Evolutionary conservation across 2,329 filamentous ascomycete species (phyloP).

Genomic region (Tolypocladium ophioglossoides): DNA sequence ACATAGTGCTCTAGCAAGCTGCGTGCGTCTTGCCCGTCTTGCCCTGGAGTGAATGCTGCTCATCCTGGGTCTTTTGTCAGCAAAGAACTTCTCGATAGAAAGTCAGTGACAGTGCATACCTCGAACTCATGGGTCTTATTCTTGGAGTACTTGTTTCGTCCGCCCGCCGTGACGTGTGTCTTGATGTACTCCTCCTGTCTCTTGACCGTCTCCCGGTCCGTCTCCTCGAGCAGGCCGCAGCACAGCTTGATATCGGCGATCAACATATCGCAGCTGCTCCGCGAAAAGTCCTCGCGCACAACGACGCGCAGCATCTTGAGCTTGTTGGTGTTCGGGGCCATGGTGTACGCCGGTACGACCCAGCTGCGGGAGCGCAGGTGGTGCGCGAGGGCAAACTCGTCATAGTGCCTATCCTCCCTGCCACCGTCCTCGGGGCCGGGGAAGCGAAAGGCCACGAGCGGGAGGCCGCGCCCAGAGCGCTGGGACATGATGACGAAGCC

Average conservation of each 20-base stretch:
- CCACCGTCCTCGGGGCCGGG: conserved; percentile 37
- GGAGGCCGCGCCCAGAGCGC: conserved; percentile 65
- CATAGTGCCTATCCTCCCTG: conserved; percentile 48
- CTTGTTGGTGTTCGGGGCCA: conserved; percentile 76
- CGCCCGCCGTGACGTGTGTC: conserved; percentile 41
- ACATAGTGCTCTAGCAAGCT: conserved; percentile 51
- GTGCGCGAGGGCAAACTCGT: conserved; percentile 74
- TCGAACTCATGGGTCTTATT: conserved; percentile 30
- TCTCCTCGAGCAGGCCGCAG: conserved; percentile 56
- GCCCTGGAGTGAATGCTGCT: conserved; percentile 80
- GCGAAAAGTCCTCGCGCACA: conserved; percentile 84
- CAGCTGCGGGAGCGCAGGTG: conserved; percentile 79
- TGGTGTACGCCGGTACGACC: conserved; percentile 94
- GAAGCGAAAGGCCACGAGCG: conserved; percentile 82
- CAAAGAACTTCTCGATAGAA: neutral
- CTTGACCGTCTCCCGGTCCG: conserved; percentile 63
- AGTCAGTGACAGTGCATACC: conserved; percentile 22
- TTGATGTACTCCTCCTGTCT: conserved; percentile 57
- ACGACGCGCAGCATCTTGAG: conserved; percentile 91
- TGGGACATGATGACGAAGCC: conserved; percentile 87
- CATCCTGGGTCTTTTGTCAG: conserved; percentile 36
- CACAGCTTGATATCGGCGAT: conserved; percentile 72
- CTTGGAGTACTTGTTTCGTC: conserved; percentile 41
- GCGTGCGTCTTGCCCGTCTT: conserved; percentile 86
- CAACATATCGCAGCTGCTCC: conserved; percentile 69